Evolutionary conservation across 495 filamentous ascomycete species (phyloP).

Genomic region (Apodospora peruviana): DNA sequence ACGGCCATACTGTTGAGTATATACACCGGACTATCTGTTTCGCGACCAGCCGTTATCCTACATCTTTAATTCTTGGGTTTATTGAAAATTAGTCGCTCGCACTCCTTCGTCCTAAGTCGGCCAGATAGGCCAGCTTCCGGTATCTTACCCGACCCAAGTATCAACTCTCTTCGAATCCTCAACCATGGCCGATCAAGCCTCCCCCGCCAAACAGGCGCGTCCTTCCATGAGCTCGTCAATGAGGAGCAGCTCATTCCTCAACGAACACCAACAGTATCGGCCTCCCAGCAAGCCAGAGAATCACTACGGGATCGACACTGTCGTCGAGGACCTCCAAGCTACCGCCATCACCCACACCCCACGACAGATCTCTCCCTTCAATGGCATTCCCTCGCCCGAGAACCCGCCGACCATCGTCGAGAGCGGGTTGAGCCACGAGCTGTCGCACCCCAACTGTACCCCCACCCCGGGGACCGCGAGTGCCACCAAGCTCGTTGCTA

Average conservation of each 20-base stretch:
- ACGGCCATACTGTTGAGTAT: too few species aligned
- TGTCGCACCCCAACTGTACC: conserved; percentile 53
- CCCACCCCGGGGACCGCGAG: conserved; percentile 32
- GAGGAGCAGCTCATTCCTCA: conserved; percentile 64
- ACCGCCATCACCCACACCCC: conserved; percentile 28
- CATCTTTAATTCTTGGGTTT: too few species aligned
- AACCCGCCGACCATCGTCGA: conserved; percentile 51
- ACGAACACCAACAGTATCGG: conserved; percentile 71
- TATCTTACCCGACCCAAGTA: too few species aligned
- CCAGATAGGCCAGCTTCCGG: too few species aligned
- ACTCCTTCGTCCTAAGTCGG: too few species aligned
- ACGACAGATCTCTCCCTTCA: conserved; percentile 39
- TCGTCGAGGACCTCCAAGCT: conserved; percentile 42
- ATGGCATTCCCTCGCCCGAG: conserved; percentile 46
- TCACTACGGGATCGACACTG: conserved; percentile 50
- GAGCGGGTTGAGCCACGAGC: conserved; percentile 48
- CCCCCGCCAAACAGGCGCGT: conserved; percentile 26
- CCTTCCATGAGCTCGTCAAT: conserved; percentile 44
- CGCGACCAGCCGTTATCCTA: too few species aligned
- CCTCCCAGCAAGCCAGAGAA: conserved; percentile 48
- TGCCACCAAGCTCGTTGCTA: conserved; percentile 54
- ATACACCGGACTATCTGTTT: too few species aligned
- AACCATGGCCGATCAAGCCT: conserved; percentile 34
- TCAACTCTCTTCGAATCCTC: too few species aligned
- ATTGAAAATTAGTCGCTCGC: too few species aligned